Evolutionary conservation across 257 asterid species (phyloP).

Genomic region (Oldenlandia corymbosa): DNA sequence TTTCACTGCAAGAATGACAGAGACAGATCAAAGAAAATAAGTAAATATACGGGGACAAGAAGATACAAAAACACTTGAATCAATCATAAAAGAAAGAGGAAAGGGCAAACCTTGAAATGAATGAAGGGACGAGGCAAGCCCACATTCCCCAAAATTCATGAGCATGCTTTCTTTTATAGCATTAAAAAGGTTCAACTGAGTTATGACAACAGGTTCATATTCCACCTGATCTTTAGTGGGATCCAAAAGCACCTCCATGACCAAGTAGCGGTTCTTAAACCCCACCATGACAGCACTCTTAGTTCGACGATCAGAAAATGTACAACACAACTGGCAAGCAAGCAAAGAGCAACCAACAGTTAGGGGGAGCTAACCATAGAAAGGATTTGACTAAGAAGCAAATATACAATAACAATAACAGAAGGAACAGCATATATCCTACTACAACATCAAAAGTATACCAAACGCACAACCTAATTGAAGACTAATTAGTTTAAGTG

Average conservation of each 20-base stretch:
- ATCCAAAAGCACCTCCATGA: conserved; percentile 79
- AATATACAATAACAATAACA: background rate
- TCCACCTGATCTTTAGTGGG: conserved; percentile 51
- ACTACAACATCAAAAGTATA: background rate
- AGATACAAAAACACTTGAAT: background rate
- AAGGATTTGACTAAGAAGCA: no score
- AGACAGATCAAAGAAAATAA: background rate
- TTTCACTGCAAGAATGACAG: conserved; percentile 49
- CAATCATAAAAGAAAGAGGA: background rate
- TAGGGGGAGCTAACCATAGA: background rate
- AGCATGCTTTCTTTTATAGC: conserved; percentile 70
- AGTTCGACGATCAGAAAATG: conserved; percentile 1
- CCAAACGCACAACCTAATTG: no score
- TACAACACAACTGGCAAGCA: background rate
- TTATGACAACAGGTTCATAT: conserved; percentile 68
- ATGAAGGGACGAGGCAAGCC: conserved; percentile 60
- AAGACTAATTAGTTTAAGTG: background rate
- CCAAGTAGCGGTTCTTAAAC: conserved; percentile 80
- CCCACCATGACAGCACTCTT: conserved; percentile 66
- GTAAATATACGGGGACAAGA: background rate
- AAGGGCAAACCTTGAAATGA: conserved; percentile 64
- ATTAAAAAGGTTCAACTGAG: conserved; percentile 53
- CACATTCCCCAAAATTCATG: conserved; percentile 83
- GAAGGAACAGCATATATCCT: background rate
- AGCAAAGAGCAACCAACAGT: background rate